phyloP scores from a whole-genome alignment of 805 yeast species.

The Cyberlindnera japonica region DNA sequence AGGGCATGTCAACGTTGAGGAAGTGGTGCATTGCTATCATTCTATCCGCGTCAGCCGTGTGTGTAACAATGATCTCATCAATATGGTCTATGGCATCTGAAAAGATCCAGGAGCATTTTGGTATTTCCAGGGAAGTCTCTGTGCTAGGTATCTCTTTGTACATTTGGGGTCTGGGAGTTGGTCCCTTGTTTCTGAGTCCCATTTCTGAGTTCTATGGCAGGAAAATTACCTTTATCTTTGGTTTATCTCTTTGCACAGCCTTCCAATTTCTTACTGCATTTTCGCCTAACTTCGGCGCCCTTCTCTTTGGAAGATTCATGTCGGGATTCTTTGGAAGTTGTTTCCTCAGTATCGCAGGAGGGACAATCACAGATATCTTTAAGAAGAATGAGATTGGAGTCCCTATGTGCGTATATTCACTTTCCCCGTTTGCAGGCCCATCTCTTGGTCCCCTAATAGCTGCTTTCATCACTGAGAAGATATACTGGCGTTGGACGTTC shows the following conservation, averaged over 20 bases:
- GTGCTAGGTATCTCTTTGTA: constrained; percentile 59
- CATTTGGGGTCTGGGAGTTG: constrained; percentile 67
- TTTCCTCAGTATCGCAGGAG: constrained; percentile 74
- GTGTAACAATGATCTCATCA: constrained; percentile 67
- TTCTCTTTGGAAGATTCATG: constrained; percentile 60
- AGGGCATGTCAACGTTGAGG: constrained; percentile 38
- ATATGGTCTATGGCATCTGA: constrained; percentile 60
- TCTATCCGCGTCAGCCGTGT: constrained; percentile 52
- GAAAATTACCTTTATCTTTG: constrained; percentile 52
- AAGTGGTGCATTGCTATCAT: constrained; percentile 57
- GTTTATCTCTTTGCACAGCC: constrained; percentile 54
- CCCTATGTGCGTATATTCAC: constrained; percentile 64
- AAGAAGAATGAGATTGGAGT: constrained; percentile 55
- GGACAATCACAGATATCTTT: constrained; percentile 70
- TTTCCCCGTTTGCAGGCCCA: constrained; percentile 69
- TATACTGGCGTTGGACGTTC: constrained; percentile 69
- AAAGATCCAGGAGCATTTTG: constrained; percentile 44
- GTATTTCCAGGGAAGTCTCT: constrained; percentile 51
- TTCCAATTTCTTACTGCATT: constrained; percentile 56
- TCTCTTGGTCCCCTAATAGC: constrained; percentile 63
- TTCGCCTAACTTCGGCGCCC: constrained; percentile 57
- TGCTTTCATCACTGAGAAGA: constrained; percentile 46
- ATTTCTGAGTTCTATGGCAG: constrained; percentile 66
- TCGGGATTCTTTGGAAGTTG: constrained; percentile 75
- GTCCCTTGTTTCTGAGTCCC: constrained; percentile 66